Evolutionary conservation across 106 monocot genomes (phyloP).

Genomic region (Posidonia australis): DNA sequence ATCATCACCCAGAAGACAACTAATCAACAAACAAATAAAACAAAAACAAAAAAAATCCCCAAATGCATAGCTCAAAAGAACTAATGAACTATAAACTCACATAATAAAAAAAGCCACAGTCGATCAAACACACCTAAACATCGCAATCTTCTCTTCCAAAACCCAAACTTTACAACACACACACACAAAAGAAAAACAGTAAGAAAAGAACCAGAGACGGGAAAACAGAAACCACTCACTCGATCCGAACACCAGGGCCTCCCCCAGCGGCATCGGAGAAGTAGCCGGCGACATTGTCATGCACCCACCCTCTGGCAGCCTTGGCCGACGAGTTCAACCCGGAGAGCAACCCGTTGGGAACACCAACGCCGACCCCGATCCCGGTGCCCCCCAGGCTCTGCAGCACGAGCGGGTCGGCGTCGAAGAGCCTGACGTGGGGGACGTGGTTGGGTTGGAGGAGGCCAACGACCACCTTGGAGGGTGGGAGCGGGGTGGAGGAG

Average conservation of each 20-base stretch:
- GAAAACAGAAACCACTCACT: conserved; percentile 35
- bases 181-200: not conserved
- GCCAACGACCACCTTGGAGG: conserved; percentile 37
- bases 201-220: not conserved
- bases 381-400: conserved; percentile 56
- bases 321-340: conserved; percentile 50
- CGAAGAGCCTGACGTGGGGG: conserved; percentile 52
- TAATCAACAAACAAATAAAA: no score
- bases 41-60: not conserved
- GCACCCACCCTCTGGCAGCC: conserved; percentile 80
- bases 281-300: conserved; percentile 84
- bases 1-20: no score
- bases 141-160: no score
- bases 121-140: no score
- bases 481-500: conserved; percentile 55
- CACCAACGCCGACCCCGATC: conserved; percentile 49
- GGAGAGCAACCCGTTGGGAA: conserved; percentile 66
- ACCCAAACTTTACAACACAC: not conserved
- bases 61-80: no score
- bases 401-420: conserved; percentile 50
- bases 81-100: no score
- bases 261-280: conserved; percentile 15
- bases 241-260: conserved; percentile 38
- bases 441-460: conserved; percentile 63
- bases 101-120: no score